Evolutionary conservation across 1,139 yeast genomes (phyloP).

Genomic region (Suhomyces wounanorum): DNA sequence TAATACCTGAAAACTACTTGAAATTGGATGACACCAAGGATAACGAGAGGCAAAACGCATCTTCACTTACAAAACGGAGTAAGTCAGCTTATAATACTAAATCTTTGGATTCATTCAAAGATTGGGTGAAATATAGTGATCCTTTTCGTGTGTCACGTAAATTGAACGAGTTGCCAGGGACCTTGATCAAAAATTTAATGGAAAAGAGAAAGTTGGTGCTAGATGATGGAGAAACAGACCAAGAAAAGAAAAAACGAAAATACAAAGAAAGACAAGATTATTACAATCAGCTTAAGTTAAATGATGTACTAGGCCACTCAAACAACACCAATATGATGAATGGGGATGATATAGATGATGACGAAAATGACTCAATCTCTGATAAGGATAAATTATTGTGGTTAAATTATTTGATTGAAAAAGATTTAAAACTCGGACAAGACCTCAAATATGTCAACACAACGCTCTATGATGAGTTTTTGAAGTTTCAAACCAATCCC

Average conservation of each 20-base stretch:
- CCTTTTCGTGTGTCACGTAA: constrained; percentile 26
- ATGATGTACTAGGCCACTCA: constrained; percentile 16
- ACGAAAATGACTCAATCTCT: constrained; percentile 26
- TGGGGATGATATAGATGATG: constrained; percentile 31
- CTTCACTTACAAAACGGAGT: constrained; percentile 17
- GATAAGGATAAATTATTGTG: constrained; percentile 35
- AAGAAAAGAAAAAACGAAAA: constrained; percentile 24
- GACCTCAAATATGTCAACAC: constrained; percentile 41
- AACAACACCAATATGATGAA: constrained; percentile 5
- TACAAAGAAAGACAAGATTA: constrained; percentile 37
- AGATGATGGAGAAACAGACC: constrained; percentile 33
- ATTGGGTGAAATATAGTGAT: constrained; percentile 41
- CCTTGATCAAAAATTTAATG: constrained; percentile 34
- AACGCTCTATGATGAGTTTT: constrained; percentile 30
- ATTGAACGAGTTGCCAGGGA: constrained; percentile 37
- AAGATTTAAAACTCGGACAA: constrained; percentile 47
- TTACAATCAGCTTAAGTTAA: constrained; percentile 39
- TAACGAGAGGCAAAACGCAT: constrained; percentile 18
- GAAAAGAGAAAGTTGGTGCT: constrained; percentile 38
- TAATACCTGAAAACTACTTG: constrained; percentile 22
- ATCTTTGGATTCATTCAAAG: constrained; percentile 38
- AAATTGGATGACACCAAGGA: constrained; percentile 19
- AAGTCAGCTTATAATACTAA: constrained; percentile 36
- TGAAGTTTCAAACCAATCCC: constrained; percentile 30
- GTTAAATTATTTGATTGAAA: constrained; percentile 47